Conservation (phyloP, 1,284 basidiomycete genomes). For the Sanghuangporus sanghuang region DNA sequence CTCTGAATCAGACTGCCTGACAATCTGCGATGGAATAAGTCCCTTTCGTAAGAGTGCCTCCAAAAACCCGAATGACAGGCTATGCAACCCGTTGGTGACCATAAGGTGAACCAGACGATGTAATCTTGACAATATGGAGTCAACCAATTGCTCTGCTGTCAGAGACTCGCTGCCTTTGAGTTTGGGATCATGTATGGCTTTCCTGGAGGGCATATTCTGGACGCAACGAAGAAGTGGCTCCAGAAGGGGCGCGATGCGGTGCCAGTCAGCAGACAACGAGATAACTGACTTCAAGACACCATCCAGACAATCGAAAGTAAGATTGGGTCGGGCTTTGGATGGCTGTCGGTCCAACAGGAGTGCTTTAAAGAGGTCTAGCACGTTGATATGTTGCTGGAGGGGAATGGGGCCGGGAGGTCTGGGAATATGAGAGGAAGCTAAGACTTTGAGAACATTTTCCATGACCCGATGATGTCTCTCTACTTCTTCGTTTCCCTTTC, state of each 20-base stretch:
- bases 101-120: background rate
- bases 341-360: background rate
- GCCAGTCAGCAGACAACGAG: background rate
- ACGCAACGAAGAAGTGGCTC: slow-evolving; percentile 1
- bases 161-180: too few species aligned
- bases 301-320: background rate
- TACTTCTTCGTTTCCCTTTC: background rate
- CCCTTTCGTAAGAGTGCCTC: slow-evolving; percentile 33
- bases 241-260: background rate
- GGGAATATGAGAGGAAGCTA: background rate
- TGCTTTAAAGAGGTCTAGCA: background rate
- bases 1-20: slow-evolving; percentile 31
- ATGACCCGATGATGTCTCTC: background rate
- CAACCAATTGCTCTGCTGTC: background rate
- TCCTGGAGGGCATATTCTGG: background rate
- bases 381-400: background rate
- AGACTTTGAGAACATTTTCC: background rate
- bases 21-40: slow-evolving; percentile 34
- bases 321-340: background rate
- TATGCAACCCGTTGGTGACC: slow-evolving; percentile 23
- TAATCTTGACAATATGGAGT: background rate
- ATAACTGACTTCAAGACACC: slow-evolving; percentile 6
- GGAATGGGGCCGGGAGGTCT: background rate
- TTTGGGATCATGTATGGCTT: background rate
- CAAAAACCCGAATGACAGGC: slow-evolving; percentile 37